phyloP scores from a whole-genome alignment of 345 rosid species.

The Physaria fendleri region DNA sequence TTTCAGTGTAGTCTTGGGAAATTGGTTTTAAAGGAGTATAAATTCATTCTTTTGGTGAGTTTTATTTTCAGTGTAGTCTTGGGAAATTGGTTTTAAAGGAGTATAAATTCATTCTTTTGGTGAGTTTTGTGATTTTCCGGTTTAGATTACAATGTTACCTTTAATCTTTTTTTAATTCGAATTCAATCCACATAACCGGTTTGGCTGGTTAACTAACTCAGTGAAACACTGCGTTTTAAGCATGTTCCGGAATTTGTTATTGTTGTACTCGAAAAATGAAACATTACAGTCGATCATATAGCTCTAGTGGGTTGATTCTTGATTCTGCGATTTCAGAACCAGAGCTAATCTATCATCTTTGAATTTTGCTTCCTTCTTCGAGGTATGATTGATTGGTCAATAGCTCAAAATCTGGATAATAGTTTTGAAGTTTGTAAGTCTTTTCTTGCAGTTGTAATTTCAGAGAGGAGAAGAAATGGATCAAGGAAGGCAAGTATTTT shows the following conservation, averaged over 20 bases:
- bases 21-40: not conserved
- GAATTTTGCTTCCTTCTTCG: not conserved
- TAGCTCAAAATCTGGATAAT: not conserved
- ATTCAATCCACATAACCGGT: not conserved
- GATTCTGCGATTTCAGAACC: not conserved
- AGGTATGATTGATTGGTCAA: constrained; percentile 12
- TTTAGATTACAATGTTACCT: no score
- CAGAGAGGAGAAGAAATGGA: constrained; percentile 43
- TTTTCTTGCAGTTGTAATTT: not conserved
- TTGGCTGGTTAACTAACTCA: not conserved
- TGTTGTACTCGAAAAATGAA: no score
- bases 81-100: not conserved
- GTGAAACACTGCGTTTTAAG: not conserved
- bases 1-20: constrained; percentile 17
- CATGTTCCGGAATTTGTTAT: no score
- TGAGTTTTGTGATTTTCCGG: not conserved
- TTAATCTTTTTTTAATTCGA: no score
- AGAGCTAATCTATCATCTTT: not conserved
- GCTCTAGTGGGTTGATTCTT: no score
- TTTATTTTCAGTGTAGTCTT: constrained; percentile 19
- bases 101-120: constrained; percentile 9
- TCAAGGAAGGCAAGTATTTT: constrained; percentile 68
- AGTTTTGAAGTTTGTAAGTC: not conserved
- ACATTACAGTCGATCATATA: no score
- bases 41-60: constrained; percentile 13